A percentile compares a stretch with the other conserved stretches of the same genome.
phyloP scores from a whole-genome alignment of 2,329 filamentous ascomycete genomes.

The Alternaria incomplexa region DNA sequence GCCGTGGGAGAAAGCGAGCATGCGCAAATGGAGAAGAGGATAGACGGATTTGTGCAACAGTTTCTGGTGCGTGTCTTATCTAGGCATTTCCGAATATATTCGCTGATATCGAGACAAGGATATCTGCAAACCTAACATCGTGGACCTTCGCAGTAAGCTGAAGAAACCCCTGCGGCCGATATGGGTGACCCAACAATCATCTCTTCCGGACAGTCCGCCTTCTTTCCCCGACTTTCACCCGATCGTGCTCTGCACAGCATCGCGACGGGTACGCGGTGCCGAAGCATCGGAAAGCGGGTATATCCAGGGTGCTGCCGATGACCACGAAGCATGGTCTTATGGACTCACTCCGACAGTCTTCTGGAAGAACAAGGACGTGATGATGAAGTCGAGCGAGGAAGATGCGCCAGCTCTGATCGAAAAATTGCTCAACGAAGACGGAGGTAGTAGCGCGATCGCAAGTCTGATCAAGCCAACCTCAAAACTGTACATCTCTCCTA shows the following conservation, averaged over 20 bases:
- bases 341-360: constrained; percentile 80
- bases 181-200: constrained; percentile 77
- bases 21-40: constrained; percentile 72
- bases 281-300: constrained; percentile 78
- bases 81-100: not conserved
- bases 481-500: constrained; percentile 49
- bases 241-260: constrained; percentile 85
- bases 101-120: constrained; percentile 40
- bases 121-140: constrained; percentile 66
- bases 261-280: constrained; percentile 70
- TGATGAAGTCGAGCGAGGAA: constrained; percentile 71
- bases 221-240: constrained; percentile 68
- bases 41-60: constrained; percentile 63
- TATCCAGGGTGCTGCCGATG: constrained; percentile 93
- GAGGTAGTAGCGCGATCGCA: constrained; percentile 21
- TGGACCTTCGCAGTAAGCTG: constrained; percentile 61
- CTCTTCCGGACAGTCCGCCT: constrained; percentile 54
- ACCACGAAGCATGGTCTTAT: constrained; percentile 89
- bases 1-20: constrained; percentile 78
- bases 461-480: constrained; percentile 52
- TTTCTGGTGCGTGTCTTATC: constrained; percentile 49
- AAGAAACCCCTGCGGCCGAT: constrained; percentile 76
- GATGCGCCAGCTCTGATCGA: constrained; percentile 63
- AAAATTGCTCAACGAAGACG: constrained; percentile 44
- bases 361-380: constrained; percentile 69